phyloP scores from a whole-genome alignment of 257 asterid genomes.

The Marsdenia floribunda region DNA sequence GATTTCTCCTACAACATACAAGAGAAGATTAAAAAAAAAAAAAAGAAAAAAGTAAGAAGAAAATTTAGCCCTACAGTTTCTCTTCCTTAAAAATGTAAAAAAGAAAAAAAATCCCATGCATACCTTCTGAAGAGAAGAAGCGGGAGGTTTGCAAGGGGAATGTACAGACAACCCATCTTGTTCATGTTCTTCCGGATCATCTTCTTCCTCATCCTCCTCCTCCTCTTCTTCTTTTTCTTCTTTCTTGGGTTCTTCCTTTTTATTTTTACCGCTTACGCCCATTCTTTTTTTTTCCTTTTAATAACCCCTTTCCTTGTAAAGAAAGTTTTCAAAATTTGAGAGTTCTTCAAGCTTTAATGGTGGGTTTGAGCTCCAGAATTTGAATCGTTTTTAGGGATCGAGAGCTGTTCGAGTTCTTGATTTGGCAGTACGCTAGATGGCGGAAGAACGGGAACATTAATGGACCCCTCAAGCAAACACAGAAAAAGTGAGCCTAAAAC shows the following conservation, averaged over 20 bases:
- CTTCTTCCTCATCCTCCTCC: conserved; percentile 29
- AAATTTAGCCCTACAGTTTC: neutral
- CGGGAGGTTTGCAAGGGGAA: conserved; percentile 79
- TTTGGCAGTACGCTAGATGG: neutral
- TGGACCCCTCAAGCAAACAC: neutral
- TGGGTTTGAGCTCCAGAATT: neutral
- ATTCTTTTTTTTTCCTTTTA: neutral
- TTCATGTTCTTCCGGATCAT: conserved; percentile 43
- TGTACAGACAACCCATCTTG: conserved; percentile 89
- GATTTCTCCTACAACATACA: conserved; percentile 51
- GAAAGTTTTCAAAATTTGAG: neutral
- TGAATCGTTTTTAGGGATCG: conserved; percentile 3
- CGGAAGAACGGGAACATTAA: neutral
- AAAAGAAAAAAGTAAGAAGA: neutral
- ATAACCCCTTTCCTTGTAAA: neutral
- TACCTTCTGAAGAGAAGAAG: conserved; percentile 59
- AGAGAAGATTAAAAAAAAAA: neutral
- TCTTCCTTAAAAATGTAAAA: too few relatives aligned
- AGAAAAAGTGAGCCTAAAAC: too few relatives aligned
- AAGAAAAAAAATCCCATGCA: neutral
- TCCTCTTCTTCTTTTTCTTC: conserved; percentile 22
- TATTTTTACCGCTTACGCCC: conserved; percentile 28
- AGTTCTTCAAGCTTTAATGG: neutral
- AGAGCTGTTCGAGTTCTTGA: neutral
- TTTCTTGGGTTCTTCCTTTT: conserved; percentile 20